Evolutionary conservation across 176 grass and related monocot genomes (phyloP), one percentile per base, ranked within the genome.

Genomic region (Hordeum marinum): DNA sequence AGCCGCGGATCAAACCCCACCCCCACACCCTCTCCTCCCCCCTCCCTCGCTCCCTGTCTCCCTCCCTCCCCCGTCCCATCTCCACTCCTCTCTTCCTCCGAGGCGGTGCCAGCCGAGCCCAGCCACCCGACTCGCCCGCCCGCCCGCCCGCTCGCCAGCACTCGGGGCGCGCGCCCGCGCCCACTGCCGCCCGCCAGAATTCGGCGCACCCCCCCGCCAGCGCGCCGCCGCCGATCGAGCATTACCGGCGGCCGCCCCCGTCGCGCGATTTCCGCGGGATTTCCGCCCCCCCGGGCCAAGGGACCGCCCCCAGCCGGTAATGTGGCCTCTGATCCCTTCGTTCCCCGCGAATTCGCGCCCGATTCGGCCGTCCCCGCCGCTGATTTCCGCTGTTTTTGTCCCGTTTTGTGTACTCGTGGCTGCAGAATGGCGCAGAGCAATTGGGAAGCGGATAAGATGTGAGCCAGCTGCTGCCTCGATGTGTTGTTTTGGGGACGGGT

Each of bases 371-470:
- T 10, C 23, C 9, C 36, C 31, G 14, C 35, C 2, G 4, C 35
- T 88, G 55, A 91, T 91, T 81, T 78, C 52, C 41, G 11, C 35
- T 45, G 24, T 31, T 73, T 74, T 52, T 79, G 25, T 15, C 20
- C 1, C 17, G n/a, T 86, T 77, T 70, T 31, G 6, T 18, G n/a
- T 41, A 0, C 1, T 11, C 15, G 7, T 26, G 36, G 70, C 31
- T 79, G 54, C 78, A 91, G 79, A 37, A 98, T 98, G 95, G 95
- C 95, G 82, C 95, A 95, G 87, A 98, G 91, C 87, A 95, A 98
- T 65, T 98, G 95, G 95, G 95, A 98, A 83, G 95, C 95, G 34
- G 95, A 98, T 95, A 95, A 98, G 89, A 98, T 98, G 95, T 98
- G 75, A 91, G 90, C 37, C 17, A 26, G 18, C 54, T 57, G 20